Evolutionary conservation across 495 filamentous ascomycete species (phyloP).

Genomic region (Lasiosphaeria miniovina): DNA sequence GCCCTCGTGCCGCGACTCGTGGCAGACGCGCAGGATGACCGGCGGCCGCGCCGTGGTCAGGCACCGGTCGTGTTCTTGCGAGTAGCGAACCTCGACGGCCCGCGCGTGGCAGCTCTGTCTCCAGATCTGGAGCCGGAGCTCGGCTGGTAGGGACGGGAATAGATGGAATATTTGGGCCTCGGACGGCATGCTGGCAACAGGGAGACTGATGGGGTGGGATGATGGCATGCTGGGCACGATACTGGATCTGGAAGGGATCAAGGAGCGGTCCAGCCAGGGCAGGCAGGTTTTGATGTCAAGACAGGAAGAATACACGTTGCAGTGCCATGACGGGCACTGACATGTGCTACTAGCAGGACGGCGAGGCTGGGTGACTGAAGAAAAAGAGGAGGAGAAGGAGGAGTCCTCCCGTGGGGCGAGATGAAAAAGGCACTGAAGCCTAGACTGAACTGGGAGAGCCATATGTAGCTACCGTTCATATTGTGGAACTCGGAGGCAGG

Average conservation of each 20-base stretch:
- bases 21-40: conserved; percentile 38
- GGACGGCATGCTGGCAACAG: neutral
- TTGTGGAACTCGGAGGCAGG: neutral
- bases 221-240: neutral
- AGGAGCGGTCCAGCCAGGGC: no score
- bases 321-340: no score
- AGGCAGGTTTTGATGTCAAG: no score
- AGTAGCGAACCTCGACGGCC: conserved; percentile 42
- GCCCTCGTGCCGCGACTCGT: conserved; percentile 45
- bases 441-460: no score
- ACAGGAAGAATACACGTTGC: no score
- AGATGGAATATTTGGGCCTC: conserved; percentile 22
- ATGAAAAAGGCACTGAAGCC: no score
- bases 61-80: conserved; percentile 29
- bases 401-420: no score
- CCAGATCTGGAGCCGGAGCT: conserved; percentile 53
- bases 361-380: no score
- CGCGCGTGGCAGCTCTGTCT: conserved; percentile 36
- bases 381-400: no score
- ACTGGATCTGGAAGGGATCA: no score
- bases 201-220: neutral
- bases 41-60: conserved; percentile 39
- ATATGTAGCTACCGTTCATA: no score
- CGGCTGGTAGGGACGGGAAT: conserved; percentile 43
- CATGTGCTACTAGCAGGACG: no score